Percentiles rank a stretch among this genome's conserved stretches.
Evolutionary conservation across 2,329 filamentous ascomycete species (phyloP).

Genomic region (Hymenotorrendiella dingleyae): DNA sequence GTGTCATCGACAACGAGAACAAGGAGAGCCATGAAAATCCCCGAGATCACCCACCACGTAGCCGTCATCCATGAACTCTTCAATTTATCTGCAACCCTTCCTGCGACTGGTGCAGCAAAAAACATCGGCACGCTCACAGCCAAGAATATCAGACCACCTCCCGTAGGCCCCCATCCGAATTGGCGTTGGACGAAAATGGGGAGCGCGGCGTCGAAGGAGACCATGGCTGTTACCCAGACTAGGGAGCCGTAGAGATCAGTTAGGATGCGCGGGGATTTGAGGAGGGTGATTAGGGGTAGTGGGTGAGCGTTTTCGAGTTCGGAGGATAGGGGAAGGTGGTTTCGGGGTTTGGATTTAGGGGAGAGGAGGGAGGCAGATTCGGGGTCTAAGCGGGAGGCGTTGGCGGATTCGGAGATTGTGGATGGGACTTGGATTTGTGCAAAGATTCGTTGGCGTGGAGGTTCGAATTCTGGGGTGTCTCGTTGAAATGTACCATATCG

Average conservation of each 20-base stretch:
- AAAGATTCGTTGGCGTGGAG: neutral
- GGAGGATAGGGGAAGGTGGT: constrained; percentile 5
- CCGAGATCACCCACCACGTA: constrained; percentile 48
- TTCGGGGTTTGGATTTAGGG: no score
- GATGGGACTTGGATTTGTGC: neutral
- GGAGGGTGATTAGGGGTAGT: constrained; percentile 33
- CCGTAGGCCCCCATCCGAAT: constrained; percentile 49
- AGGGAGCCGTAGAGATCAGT: constrained; percentile 36
- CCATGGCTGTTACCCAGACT: constrained; percentile 42
- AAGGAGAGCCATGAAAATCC: constrained; percentile 56
- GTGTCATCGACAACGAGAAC: constrained; percentile 55
- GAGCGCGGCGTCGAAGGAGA: constrained; percentile 49
- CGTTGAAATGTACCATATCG: no score
- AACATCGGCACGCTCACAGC: constrained; percentile 54
- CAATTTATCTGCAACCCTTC: constrained; percentile 41
- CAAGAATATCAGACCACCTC: constrained; percentile 51
- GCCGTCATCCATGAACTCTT: constrained; percentile 56
- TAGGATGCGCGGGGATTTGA: constrained; percentile 34
- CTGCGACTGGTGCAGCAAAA: constrained; percentile 47
- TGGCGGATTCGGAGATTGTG: constrained; percentile 10
- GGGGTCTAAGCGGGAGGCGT: neutral
- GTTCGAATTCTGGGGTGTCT: no score
- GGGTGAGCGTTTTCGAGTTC: constrained; percentile 7
- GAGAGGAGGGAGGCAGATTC: neutral
- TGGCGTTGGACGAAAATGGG: constrained; percentile 47